Evolutionary conservation across 2,329 filamentous ascomycete genomes (phyloP).

Genomic region (Endothia cerciana): DNA sequence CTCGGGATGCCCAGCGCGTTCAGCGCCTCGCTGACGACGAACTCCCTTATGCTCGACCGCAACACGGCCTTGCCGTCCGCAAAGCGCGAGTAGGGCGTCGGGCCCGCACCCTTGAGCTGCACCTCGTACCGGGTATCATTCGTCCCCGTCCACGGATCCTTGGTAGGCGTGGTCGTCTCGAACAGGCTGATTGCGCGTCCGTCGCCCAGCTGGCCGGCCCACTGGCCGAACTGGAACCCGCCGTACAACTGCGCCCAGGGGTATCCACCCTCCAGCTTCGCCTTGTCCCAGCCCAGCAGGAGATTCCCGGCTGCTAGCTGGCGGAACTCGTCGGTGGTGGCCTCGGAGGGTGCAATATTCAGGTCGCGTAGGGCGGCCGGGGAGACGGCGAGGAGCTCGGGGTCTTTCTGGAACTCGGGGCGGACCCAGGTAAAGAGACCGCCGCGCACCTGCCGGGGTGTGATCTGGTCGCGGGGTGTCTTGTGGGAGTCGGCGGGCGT

Average conservation of each 20-base stretch:
- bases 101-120: constrained; percentile 91
- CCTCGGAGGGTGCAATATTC: constrained; percentile 72
- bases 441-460: constrained; percentile 80
- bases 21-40: constrained; percentile 86
- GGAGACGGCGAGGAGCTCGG: constrained; percentile 83
- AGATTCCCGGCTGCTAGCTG: constrained; percentile 81
- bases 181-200: constrained; percentile 94
- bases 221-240: constrained; percentile 78
- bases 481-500: constrained; percentile 82
- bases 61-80: constrained; percentile 95
- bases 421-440: constrained; percentile 91
- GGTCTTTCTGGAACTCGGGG: constrained; percentile 71
- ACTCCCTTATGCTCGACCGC: constrained; percentile 90
- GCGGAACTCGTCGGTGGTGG: constrained; percentile 73
- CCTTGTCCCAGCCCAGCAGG: constrained; percentile 77
- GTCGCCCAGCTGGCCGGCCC: constrained; percentile 95
- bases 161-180: constrained; percentile 83
- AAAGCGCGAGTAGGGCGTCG: constrained; percentile 94
- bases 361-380: constrained; percentile 78
- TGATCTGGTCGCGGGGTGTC: constrained; percentile 75
- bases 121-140: constrained; percentile 72
- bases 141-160: too few species aligned
- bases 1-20: constrained; percentile 84
- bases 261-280: constrained; percentile 72
- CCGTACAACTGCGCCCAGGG: constrained; percentile 99